Conservation (phyloP, 164 flowering plant genomes). For the Nymphaea thermarum region DNA sequence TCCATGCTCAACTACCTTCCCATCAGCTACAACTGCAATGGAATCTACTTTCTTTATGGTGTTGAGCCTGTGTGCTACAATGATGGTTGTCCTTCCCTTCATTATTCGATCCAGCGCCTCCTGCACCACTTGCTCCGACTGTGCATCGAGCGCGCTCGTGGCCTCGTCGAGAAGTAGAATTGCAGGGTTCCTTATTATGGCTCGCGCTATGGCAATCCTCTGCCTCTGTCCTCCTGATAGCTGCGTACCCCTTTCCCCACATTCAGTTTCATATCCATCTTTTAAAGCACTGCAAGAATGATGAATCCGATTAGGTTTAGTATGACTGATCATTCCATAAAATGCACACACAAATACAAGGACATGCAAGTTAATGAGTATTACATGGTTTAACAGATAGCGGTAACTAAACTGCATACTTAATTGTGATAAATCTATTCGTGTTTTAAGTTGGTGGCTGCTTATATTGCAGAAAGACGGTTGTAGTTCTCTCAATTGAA, state of each 20-base stretch:
- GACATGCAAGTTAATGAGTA: too few species aligned
- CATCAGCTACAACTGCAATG: conserved; percentile 65
- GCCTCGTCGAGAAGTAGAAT: conserved; percentile 79
- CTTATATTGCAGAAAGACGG: too few species aligned
- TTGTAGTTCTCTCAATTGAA: too few species aligned
- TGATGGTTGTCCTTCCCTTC: conserved; percentile 68
- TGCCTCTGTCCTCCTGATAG: conserved; percentile 93
- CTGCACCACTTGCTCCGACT: conserved; percentile 83
- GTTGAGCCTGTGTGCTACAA: conserved; percentile 86
- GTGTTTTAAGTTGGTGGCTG: neutral
- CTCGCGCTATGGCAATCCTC: conserved; percentile 83
- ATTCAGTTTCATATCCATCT: conserved; percentile 75
- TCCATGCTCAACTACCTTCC: conserved; percentile 66
- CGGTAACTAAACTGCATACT: neutral
- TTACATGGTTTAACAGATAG: neutral
- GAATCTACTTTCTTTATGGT: conserved; percentile 64
- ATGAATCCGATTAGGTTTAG: neutral
- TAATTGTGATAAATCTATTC: neutral
- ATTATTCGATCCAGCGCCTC: conserved; percentile 70
- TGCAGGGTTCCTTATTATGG: conserved; percentile 63
- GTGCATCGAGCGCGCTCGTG: conserved; percentile 82
- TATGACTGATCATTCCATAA: neutral
- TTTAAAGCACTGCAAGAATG: conserved; percentile 39
- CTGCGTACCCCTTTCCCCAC: conserved; percentile 89
- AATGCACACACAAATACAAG: too few species aligned